Conservation (phyloP, 352 stramenopile genomes). For the Phytophthora agathidicida region DNA sequence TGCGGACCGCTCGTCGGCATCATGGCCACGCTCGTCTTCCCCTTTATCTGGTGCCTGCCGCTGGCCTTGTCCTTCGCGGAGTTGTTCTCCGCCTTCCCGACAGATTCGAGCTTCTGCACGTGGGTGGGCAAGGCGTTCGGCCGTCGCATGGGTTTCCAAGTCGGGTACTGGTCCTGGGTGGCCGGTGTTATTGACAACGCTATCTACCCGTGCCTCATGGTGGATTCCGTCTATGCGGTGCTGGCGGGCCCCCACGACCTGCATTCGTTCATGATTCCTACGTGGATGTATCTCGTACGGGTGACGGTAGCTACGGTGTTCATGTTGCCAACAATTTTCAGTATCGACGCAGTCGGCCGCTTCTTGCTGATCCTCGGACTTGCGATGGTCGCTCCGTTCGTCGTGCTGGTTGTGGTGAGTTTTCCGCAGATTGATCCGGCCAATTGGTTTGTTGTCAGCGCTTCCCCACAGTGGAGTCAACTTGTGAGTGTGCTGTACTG, state of each 20-base stretch:
- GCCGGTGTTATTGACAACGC: conserved; percentile 82
- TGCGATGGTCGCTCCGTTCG: conserved; percentile 92
- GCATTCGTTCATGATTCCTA: conserved; percentile 47
- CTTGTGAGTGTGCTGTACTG: conserved; percentile 96
- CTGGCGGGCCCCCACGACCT: conserved; percentile 30
- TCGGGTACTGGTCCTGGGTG: conserved; percentile 87
- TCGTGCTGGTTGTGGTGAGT: conserved; percentile 80
- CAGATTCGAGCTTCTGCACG: conserved; percentile 74
- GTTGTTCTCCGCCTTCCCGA: conserved; percentile 74
- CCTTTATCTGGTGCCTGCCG: conserved; percentile 72
- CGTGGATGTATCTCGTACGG: conserved; percentile 60
- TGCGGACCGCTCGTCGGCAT: conserved; percentile 84
- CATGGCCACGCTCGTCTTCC: conserved; percentile 63
- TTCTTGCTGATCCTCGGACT: conserved; percentile 86
- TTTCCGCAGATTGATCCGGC: conserved; percentile 58
- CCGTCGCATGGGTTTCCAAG: conserved; percentile 79
- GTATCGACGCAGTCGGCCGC: conserved; percentile 89
- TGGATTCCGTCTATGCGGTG: conserved; percentile 65
- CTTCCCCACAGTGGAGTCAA: conserved; percentile 71
- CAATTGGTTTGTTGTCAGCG: conserved; percentile 74
- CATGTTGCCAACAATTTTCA: conserved; percentile 74
- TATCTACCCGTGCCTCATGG: conserved; percentile 82
- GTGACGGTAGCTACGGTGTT: conserved; percentile 52
- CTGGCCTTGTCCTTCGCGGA: conserved; percentile 74
- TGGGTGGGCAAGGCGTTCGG: conserved; percentile 82